Percentiles rank a stretch among this genome's conserved stretches.
Conservation (phyloP, 2,329 filamentous ascomycete species). For the Aspergillus tamarii region DNA sequence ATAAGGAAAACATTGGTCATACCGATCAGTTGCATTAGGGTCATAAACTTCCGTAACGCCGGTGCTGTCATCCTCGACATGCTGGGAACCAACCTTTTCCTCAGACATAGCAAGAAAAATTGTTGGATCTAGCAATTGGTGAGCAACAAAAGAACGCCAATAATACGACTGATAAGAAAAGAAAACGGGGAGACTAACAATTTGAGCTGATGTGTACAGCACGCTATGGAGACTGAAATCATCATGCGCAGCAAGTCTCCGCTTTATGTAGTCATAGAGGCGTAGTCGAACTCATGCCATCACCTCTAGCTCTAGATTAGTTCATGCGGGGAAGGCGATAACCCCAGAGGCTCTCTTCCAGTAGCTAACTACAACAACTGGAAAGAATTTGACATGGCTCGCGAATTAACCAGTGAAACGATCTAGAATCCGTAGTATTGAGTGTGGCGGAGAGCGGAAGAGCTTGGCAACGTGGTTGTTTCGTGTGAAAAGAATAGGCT, state of each 20-base stretch:
- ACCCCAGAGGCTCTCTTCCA: background rate
- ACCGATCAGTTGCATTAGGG: background rate
- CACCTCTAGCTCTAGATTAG: background rate
- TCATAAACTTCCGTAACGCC: background rate
- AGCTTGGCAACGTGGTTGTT: background rate
- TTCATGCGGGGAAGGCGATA: background rate
- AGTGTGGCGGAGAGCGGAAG: background rate
- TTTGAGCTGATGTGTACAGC: background rate
- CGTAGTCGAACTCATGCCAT: background rate
- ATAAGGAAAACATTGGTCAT: background rate
- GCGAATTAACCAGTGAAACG: background rate
- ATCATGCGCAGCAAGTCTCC: background rate
- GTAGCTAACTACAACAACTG: background rate
- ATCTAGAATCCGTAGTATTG: background rate
- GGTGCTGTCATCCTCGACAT: background rate
- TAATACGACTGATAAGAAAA: no score
- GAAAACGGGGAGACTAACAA: background rate
- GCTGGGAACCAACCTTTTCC: background rate
- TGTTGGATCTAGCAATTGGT: background rate
- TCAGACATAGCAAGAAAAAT: background rate
- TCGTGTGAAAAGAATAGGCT: no score
- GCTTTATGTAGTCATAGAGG: background rate
- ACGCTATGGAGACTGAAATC: background rate
- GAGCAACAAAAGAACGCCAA: background rate
- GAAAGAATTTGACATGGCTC: background rate